Conservation (phyloP, 148 eudicot species). For the Gaultheria prostrata region DNA sequence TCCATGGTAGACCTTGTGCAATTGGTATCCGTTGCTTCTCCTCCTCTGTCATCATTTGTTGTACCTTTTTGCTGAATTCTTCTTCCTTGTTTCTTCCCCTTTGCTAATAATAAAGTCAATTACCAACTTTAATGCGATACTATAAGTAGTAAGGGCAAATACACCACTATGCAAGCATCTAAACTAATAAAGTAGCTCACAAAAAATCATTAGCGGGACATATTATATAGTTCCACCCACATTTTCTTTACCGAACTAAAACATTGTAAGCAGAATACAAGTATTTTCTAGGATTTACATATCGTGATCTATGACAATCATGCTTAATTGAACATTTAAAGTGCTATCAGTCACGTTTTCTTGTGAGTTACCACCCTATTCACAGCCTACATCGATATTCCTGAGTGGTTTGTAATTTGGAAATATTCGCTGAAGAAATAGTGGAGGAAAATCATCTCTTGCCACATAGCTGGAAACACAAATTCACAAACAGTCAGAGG, state of each 20-base stretch:
- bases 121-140: background rate
- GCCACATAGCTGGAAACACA: background rate
- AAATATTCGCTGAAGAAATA: background rate
- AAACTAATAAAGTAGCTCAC: background rate
- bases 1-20: conserved; percentile 96
- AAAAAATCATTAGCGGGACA: background rate
- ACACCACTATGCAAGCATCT: background rate
- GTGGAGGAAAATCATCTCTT: background rate
- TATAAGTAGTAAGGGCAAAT: background rate
- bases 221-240: background rate
- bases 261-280: background rate
- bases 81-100: conserved; percentile 85
- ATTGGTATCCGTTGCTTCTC: conserved; percentile 77
- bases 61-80: conserved; percentile 71
- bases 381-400: background rate
- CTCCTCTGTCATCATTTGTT: conserved; percentile 68
- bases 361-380: background rate
- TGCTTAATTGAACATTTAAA: background rate
- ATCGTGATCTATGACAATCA: background rate
- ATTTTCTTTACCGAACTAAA: background rate
- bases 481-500: background rate
- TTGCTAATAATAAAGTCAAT: conserved; percentile 43
- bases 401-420: too few relatives aligned
- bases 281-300: background rate
- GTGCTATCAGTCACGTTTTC: background rate